phyloP scores from a whole-genome alignment of 2,329 filamentous ascomycete genomes.

The Tolypocladium nubicola region DNA sequence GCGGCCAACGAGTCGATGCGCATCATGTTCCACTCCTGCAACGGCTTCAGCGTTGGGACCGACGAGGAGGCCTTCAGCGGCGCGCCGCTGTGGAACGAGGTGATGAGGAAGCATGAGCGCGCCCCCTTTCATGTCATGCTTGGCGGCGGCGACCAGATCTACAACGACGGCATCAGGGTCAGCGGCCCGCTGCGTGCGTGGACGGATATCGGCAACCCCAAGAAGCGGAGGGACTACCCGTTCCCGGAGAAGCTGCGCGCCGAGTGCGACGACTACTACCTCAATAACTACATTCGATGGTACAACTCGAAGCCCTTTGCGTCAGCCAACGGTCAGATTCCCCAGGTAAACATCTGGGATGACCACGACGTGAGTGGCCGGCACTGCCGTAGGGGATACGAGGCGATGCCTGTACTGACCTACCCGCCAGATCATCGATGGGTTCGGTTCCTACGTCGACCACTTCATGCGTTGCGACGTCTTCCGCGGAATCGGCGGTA shows the following conservation, averaged over 20 bases:
- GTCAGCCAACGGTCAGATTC: slow-evolving; percentile 78
- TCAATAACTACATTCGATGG: slow-evolving; percentile 80
- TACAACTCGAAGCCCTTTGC: slow-evolving; percentile 79
- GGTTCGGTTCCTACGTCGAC: slow-evolving; percentile 88
- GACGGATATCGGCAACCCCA: slow-evolving; percentile 74
- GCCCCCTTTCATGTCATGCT: slow-evolving; percentile 91
- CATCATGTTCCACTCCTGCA: slow-evolving; percentile 97
- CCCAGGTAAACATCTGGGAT: slow-evolving; percentile 97
- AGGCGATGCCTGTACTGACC: slow-evolving; percentile 14
- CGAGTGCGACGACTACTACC: slow-evolving; percentile 82
- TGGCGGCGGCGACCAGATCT: slow-evolving; percentile 91
- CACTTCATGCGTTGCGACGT: slow-evolving; percentile 89
- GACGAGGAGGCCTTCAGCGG: slow-evolving; percentile 81
- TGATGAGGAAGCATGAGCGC: slow-evolving; percentile 68
- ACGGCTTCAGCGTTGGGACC: slow-evolving; percentile 85
- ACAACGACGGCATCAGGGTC: slow-evolving; percentile 87
- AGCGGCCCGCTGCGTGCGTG: slow-evolving; percentile 71
- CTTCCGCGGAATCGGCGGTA: slow-evolving; percentile 82
- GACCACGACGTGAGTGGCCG: slow-evolving; percentile 64
- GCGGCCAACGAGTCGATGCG: slow-evolving; percentile 82
- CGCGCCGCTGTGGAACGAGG: slow-evolving; percentile 91
- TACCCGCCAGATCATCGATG: slow-evolving; percentile 65
- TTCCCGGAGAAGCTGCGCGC: slow-evolving; percentile 72
- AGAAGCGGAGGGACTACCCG: slow-evolving; percentile 66
- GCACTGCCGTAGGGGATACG: slow-evolving; percentile 8